Conservation (phyloP, 1,284 basidiomycete species). For the Wallemia mellicola region DNA sequence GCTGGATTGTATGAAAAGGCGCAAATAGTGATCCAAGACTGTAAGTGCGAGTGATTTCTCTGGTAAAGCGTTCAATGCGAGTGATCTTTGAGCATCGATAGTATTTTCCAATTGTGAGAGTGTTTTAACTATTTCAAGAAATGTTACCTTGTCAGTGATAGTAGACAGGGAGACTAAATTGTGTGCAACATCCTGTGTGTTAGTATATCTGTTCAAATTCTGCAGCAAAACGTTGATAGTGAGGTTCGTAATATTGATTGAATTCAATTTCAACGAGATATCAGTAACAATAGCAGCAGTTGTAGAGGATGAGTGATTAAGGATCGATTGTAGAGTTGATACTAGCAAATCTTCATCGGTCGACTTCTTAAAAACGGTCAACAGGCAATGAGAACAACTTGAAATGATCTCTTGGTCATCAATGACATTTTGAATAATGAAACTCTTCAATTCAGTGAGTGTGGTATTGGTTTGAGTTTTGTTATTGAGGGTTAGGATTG, state of each 20-base stretch:
- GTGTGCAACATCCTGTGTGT: conserved; percentile 61
- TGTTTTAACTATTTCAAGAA: conserved; percentile 52
- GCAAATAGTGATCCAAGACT: conserved; percentile 1
- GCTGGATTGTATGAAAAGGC: background rate
- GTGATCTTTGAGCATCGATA: conserved; percentile 7
- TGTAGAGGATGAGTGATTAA: conserved; percentile 56
- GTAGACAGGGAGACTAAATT: conserved; percentile 72
- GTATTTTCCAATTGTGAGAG: conserved; percentile 35
- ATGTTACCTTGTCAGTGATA: conserved; percentile 40
- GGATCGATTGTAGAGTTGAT: conserved; percentile 80
- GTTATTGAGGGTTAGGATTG: background rate
- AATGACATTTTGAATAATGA: background rate
- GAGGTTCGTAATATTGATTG: conserved; percentile 48
- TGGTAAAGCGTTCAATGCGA: conserved; percentile 8
- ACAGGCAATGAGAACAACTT: background rate
- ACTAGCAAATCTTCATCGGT: conserved; percentile 49
- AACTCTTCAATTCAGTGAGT: background rate
- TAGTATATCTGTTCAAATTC: conserved; percentile 50
- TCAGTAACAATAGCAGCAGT: conserved; percentile 66
- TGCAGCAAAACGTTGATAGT: conserved; percentile 80
- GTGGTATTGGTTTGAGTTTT: background rate
- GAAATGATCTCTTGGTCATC: background rate
- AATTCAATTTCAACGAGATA: conserved; percentile 47
- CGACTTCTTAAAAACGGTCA: background rate
- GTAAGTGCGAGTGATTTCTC: background rate